Percentiles rank a stretch among this genome's conserved stretches.
These are phyloP conservation scores for Malus hybrid DNA, from an alignment of 331 rosid species.

Conservation along the genomic window DNA sequence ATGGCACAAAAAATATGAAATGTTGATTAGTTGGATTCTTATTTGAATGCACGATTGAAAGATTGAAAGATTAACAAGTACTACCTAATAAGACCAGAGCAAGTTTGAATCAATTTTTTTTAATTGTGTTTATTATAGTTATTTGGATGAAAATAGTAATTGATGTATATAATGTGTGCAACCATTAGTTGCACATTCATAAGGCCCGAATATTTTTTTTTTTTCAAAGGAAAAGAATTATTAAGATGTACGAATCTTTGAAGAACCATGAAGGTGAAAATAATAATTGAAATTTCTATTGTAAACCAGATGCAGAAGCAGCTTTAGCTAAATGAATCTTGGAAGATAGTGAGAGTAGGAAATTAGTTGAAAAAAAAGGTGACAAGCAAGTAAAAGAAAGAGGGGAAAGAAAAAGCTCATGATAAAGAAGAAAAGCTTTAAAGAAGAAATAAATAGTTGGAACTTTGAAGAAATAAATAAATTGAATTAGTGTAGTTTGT, in stretches of 20 bases:
- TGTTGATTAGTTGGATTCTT: not conserved
- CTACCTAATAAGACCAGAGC: not conserved
- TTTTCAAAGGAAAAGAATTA: not conserved
- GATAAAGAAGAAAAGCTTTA: constrained; percentile 35
- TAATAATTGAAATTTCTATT: constrained; percentile 23
- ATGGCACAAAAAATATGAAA: not conserved
- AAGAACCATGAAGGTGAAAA: constrained; percentile 19
- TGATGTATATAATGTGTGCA: too few species aligned
- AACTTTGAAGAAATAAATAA: not conserved
- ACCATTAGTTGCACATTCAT: too few species aligned
- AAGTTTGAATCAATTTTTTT: not conserved
- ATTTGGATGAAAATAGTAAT: not conserved
- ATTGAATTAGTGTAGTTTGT: not conserved
- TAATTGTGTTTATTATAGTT: not conserved
- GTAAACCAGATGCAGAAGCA: constrained; percentile 22
- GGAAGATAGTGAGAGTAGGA: constrained; percentile 28
- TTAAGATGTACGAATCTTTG: constrained; percentile 9
- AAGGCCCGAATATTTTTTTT: too few species aligned
- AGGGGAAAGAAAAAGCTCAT: constrained; percentile 11
- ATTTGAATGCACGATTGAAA: not conserved
- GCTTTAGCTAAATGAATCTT: constrained; percentile 34
- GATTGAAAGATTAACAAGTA: not conserved
- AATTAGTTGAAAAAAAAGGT: constrained; percentile 15
- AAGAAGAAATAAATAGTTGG: constrained; percentile 1
- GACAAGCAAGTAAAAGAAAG: constrained; percentile 15